Conservation (phyloP, 2,329 filamentous ascomycete species). For the Neonectria hederae region DNA sequence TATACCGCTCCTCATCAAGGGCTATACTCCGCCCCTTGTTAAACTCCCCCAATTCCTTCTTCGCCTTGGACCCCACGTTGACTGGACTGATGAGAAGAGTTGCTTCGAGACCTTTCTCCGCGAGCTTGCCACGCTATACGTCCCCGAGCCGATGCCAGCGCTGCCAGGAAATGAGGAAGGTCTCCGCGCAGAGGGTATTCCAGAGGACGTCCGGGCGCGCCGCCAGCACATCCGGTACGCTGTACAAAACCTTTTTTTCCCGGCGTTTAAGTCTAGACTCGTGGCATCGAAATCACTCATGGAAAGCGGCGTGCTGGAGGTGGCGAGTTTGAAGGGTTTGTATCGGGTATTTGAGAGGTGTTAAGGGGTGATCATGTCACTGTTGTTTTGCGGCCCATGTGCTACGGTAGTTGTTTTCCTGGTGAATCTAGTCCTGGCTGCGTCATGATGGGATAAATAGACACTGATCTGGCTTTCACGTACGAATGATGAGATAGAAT, state of each 20-base stretch:
- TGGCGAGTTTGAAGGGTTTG: conserved; percentile 90
- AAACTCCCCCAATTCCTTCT: conserved; percentile 92
- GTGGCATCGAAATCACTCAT: conserved; percentile 83
- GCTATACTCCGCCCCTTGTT: conserved; percentile 84
- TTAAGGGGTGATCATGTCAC: conserved; percentile 53
- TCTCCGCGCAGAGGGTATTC: conserved; percentile 50
- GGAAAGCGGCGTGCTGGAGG: conserved; percentile 79
- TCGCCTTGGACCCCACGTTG: conserved; percentile 84
- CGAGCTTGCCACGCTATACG: conserved; percentile 90
- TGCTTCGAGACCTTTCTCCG: conserved; percentile 89
- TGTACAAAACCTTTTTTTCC: conserved; percentile 89
- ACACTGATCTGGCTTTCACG: neutral
- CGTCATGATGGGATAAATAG: neutral
- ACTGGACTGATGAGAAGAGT: conserved; percentile 84
- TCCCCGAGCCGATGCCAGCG: conserved; percentile 82
- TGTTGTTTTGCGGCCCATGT: neutral
- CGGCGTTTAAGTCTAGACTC: conserved; percentile 83
- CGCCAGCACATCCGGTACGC: conserved; percentile 76
- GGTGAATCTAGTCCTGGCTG: conserved; percentile 1
- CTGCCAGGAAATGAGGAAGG: conserved; percentile 47
- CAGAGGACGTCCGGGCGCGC: conserved; percentile 65
- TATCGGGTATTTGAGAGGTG: conserved; percentile 97
- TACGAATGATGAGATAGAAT: conserved; percentile 2
- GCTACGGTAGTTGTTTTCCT: conserved; percentile 2
- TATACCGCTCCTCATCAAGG: conserved; percentile 87